Percentiles rank a stretch among this genome's conserved stretches.
Conservation (phyloP, 495 filamentous ascomycete genomes). For the Tuber aestivum region DNA sequence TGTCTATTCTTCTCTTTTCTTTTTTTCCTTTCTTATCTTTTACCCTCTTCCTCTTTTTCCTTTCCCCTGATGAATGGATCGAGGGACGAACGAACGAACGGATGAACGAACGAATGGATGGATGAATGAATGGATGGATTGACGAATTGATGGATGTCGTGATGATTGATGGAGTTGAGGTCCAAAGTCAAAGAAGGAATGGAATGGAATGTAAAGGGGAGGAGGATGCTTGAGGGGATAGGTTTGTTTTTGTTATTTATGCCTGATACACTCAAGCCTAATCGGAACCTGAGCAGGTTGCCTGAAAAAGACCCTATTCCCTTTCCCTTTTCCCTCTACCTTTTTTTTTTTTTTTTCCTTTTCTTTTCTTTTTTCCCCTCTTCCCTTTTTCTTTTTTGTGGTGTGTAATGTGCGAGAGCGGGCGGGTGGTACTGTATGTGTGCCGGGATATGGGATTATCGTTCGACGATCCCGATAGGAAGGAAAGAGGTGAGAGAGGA, state of each 20-base stretch:
- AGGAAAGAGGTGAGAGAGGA: background rate
- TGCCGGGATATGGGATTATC: background rate
- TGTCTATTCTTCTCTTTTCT: background rate
- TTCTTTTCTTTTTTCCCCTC: background rate
- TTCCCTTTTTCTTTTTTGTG: background rate
- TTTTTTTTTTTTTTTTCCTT: background rate
- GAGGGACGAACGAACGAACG: too few species aligned
- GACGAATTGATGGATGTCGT: background rate
- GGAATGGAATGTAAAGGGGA: conserved; percentile 4
- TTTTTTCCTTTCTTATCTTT: background rate
- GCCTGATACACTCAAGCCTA: background rate
- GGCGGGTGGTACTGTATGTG: background rate
- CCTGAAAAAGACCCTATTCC: background rate
- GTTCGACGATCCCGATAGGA: background rate
- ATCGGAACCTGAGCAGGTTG: background rate
- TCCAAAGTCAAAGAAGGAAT: background rate
- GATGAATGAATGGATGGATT: background rate
- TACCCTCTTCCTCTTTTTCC: background rate
- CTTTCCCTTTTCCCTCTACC: background rate
- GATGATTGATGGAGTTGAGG: background rate
- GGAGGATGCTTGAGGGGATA: background rate
- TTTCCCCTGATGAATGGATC: too few species aligned
- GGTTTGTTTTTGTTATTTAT: conserved; percentile 3
- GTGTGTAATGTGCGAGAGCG: background rate
- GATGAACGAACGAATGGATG: too few species aligned